Conservation (phyloP, 768 basidiomycete genomes). For the Lactifluus volemus region DNA sequence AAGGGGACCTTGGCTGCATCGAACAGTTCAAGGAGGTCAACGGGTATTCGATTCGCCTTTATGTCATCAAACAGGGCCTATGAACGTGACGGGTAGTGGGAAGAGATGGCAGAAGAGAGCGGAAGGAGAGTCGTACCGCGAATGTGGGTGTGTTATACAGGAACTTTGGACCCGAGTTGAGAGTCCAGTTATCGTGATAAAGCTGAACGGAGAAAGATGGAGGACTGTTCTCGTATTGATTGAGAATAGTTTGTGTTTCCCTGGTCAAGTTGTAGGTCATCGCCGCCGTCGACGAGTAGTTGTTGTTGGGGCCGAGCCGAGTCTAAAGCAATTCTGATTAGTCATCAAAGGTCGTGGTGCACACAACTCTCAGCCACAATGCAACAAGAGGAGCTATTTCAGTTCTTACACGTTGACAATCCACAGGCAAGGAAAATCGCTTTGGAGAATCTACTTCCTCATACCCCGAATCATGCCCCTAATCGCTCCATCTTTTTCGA, state of each 20-base stretch:
- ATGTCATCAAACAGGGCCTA: conserved; percentile 80
- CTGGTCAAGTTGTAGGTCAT: conserved; percentile 78
- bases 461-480: conserved; percentile 64
- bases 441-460: conserved; percentile 71
- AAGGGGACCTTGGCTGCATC: conserved; percentile 66
- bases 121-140: conserved; percentile 34
- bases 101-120: neutral
- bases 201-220: conserved; percentile 77
- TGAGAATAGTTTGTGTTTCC: conserved; percentile 50
- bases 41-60: conserved; percentile 72
- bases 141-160: conserved; percentile 64
- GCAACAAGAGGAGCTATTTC: conserved; percentile 48
- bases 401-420: conserved; percentile 79
- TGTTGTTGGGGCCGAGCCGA: neutral
- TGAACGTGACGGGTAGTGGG: conserved; percentile 2
- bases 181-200: conserved; percentile 71
- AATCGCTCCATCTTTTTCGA: conserved; percentile 69
- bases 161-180: conserved; percentile 77
- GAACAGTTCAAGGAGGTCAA: conserved; percentile 77
- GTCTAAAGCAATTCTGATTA: neutral
- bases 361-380: neutral
- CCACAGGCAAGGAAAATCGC: conserved; percentile 85
- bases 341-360: conserved; percentile 1
- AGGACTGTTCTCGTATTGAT: conserved; percentile 43
- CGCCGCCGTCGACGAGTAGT: neutral